Conservation (phyloP, 1,284 basidiomycete species). For the Meira nashicola region DNA sequence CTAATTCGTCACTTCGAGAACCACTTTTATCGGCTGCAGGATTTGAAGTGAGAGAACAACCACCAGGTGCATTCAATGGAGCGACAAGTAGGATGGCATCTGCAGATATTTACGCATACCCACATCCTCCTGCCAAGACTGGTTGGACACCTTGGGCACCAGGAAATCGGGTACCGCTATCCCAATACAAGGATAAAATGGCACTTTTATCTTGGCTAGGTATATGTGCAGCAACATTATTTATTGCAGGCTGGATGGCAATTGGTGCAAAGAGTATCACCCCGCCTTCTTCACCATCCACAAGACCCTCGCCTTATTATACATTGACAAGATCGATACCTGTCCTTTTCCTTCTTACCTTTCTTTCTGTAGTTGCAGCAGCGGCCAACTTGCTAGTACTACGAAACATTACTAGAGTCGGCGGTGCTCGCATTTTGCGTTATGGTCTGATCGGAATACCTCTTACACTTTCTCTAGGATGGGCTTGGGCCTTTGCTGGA, state of each 20-base stretch:
- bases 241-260: conserved; percentile 21
- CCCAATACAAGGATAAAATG: conserved; percentile 37
- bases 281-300: conserved; percentile 28
- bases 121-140: conserved; percentile 6
- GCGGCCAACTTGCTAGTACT: conserved; percentile 59
- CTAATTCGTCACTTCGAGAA: conserved; percentile 9
- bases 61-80: conserved; percentile 11
- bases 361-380: conserved; percentile 73
- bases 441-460: conserved; percentile 58
- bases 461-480: conserved; percentile 70
- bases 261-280: conserved; percentile 15
- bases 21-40: conserved; percentile 6
- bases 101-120: conserved; percentile 14
- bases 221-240: conserved; percentile 21
- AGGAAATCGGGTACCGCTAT: conserved; percentile 9
- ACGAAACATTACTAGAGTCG: conserved; percentile 28
- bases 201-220: conserved; percentile 31
- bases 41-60: neutral
- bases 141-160: conserved; percentile 19
- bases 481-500: conserved; percentile 80
- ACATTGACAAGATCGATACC: conserved; percentile 70
- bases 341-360: conserved; percentile 68
- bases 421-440: conserved; percentile 31
- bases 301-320: conserved; percentile 56
- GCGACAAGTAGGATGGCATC: neutral